These are phyloP conservation scores for Globisporangium radiosum DNA, from an alignment of 352 stramenopile species.

Conservation along the genomic window DNA sequence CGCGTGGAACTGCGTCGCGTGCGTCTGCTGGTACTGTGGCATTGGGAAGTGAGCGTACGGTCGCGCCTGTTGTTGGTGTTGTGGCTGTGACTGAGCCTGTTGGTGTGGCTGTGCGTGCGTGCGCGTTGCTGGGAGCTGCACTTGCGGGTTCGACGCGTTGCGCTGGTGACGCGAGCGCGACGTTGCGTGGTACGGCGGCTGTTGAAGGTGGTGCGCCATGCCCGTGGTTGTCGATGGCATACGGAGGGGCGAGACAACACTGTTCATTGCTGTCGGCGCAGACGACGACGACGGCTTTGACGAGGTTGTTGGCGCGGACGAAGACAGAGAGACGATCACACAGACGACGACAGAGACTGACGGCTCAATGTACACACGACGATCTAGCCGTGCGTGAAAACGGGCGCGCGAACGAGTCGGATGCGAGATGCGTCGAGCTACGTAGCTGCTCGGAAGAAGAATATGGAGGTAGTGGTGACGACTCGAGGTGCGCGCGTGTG, in stretches of 20 bases:
- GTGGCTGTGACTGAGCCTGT: neutral
- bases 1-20: neutral
- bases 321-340: constrained; percentile 1
- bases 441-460: too few species aligned
- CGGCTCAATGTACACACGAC: neutral
- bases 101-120: constrained; percentile 1
- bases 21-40: neutral
- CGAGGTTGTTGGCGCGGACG: neutral
- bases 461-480: too few species aligned
- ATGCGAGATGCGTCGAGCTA: neutral
- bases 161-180: constrained; percentile 3
- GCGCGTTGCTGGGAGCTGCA: constrained; percentile 2
- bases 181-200: neutral
- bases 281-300: neutral
- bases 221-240: constrained; percentile 7
- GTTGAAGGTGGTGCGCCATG: constrained; percentile 10
- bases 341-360: neutral
- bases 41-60: neutral
- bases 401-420: neutral
- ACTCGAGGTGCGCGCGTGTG: too few species aligned
- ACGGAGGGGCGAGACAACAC: constrained; percentile 15
- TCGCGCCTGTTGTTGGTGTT: neutral
- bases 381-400: neutral
- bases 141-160: constrained; percentile 5
- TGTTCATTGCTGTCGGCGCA: constrained; percentile 8